Percentiles rank a stretch among this genome's conserved stretches.
Conservation (phyloP, 805 yeast genomes). For the Sungouiozyma ichnusensis region DNA sequence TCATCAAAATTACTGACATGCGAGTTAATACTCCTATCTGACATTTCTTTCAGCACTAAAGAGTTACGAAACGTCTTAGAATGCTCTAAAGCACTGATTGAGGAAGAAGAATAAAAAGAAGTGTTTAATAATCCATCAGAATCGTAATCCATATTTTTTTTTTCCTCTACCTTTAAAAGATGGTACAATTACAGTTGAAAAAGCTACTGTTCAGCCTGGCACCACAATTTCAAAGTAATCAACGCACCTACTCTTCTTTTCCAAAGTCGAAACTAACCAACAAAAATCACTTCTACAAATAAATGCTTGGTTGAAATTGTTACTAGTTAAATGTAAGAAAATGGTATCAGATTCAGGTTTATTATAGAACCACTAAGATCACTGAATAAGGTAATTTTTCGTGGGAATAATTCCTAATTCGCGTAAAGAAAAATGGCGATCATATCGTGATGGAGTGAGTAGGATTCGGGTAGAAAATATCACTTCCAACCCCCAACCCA, state of each 20-base stretch:
- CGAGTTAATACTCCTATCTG: constrained; percentile 7
- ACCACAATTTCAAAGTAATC: too few relatives aligned
- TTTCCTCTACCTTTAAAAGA: background rate
- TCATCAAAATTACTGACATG: background rate
- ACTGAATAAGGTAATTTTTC: background rate
- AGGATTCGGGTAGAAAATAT: too few relatives aligned
- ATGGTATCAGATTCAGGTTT: background rate
- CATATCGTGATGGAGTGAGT: too few relatives aligned
- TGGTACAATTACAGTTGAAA: background rate
- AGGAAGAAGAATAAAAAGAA: constrained; percentile 23
- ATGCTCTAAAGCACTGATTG: constrained; percentile 24
- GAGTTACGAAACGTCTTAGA: constrained; percentile 28
- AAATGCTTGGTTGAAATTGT: too few relatives aligned
- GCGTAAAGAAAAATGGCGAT: too few relatives aligned
- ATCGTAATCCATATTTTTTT: constrained; percentile 5
- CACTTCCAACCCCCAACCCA: background rate
- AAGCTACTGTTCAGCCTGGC: background rate
- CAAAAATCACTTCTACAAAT: too few relatives aligned
- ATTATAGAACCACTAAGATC: background rate
- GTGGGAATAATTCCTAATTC: too few relatives aligned
- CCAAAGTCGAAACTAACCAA: too few relatives aligned
- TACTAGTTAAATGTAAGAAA: background rate
- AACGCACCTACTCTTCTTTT: too few relatives aligned
- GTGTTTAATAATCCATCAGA: constrained; percentile 15
- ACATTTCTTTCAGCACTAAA: constrained; percentile 19